Evolutionary conservation across 1,284 basidiomycete genomes (phyloP), one percentile per base, ranked within the genome.

Genomic region (Amylostereum chailletii): DNA sequence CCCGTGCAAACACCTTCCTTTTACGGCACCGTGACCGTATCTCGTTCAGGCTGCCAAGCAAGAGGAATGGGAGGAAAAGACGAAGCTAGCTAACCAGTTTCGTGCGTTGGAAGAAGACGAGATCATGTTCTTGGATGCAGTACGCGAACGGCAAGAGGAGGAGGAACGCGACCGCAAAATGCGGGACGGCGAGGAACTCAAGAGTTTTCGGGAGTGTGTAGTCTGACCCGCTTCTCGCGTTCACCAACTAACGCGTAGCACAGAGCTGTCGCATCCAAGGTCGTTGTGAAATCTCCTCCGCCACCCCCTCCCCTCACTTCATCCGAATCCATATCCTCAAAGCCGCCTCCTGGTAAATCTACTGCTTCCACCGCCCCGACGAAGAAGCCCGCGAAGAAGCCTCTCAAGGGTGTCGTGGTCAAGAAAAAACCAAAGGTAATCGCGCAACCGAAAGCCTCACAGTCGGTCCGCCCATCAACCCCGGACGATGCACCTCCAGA

Each of bases 31-130:
- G 19, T 19, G 19, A 19, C 19, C 19, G 19, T 19, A 19, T 19
- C 19, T 19, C 19, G 19, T 56, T 54, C 57, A 90, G 88, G 79
- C 83, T 60, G 81, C 86, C 55, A 94, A 94, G 66, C 89, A 92
- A 68, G 90, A 94, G 67, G 88, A 93, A 79, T 94, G 90, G 88
- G 92, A 94, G 62, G 86, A 91, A 63, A 88, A 88, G 64, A 90
- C 86, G 62, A 94, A 93, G 65, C 76, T 95, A 68, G 86, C 86
- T 46, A 94, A 94, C 62, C 92, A 95, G 61, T 95, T 94, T 62
- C 83, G 92, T 51, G 90, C 91, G 1, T 71, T 95, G 27, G 87
- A 93, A 61, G 87, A 90, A 56, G 92, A 94, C 63, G 92, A 95
- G 62, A 83, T 92, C 53, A 79, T 86, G 66, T 95, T 94, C 62